phyloP scores from a whole-genome alignment of 228 moss, liverwort and hornwort species.

The Sphagnum magellanicum region DNA sequence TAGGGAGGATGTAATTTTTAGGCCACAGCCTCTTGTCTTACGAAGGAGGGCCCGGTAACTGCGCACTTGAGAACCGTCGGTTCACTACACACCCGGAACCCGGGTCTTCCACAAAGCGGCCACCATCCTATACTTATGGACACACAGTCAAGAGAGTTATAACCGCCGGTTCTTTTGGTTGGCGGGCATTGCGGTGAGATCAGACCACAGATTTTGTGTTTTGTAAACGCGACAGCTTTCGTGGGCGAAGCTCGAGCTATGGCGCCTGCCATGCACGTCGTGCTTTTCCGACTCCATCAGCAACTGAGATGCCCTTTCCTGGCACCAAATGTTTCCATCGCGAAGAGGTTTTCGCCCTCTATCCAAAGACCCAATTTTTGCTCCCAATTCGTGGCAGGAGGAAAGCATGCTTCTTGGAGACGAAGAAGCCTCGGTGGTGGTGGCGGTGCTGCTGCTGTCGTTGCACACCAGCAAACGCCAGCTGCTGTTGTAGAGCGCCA shows the following conservation, averaged over 20 bases:
- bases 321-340: neutral
- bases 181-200: no score
- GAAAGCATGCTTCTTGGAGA: neutral
- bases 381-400: neutral
- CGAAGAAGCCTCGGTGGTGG: neutral
- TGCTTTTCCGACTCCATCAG: neutral
- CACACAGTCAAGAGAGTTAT: no score
- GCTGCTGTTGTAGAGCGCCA: conserved; percentile 12
- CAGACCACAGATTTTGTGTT: no score
- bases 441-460: neutral
- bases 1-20: no score
- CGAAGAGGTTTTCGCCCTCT: neutral
- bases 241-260: neutral
- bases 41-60: no score
- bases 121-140: no score
- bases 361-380: neutral
- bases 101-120: no score
- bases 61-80: no score
- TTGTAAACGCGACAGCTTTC: no score
- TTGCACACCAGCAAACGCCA: conserved; percentile 3
- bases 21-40: no score
- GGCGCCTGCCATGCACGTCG: neutral
- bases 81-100: no score
- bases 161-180: no score
- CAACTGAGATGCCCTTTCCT: neutral